Evolutionary conservation across 805 yeast species (phyloP), one percentile per base, ranked within the genome.

Genomic region (Metschnikowia dekortorum): DNA sequence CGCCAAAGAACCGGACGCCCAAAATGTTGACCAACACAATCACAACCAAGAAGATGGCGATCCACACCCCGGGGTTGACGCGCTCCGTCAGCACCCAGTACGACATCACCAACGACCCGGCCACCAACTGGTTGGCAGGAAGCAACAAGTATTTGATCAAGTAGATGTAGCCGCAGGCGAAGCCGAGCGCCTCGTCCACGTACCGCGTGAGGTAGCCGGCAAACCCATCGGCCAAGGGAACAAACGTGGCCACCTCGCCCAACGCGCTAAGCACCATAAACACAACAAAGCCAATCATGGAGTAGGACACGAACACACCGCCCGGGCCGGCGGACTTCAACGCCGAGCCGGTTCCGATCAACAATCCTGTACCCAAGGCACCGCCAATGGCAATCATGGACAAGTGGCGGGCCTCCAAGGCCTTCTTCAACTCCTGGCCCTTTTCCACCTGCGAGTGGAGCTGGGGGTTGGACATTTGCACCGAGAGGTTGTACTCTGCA

Each of bases 331-430:
- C 89, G 10, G 75, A 64, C n/a, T 76, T 72, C 49, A 87, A 73
- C 1, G 91, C 83, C 13, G 82, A 69, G 50, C 90, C 89, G 2
- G 91, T 84, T 60, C 91, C 89, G 57, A 87, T 84, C 56, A 87
- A 71, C 50, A 87, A 73, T 61, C 91, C 95, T 1, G 94, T 86
- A 49, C 94, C 94, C 47, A 87, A 68, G 8, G 92, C 87, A 57
- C 94, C 92, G 57, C 94, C 95, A 56, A 88, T 81, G 55, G 94
- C 86, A 61, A 85, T 82, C 86, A 85, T 82, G 49, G 82, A 76
- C 54, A 83, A 75, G 61, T 84, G 89, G 47, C 89, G 66, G 44
- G 86, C 61, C 44, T 55, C 59, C 50, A 58, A 47, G 8, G 53
- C 46, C 30, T 71, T 73, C 51, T 73, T 75, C 56, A 78, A 69